Percentiles rank a stretch among this genome's conserved stretches.
phyloP scores from a whole-genome alignment of 2,329 filamentous ascomycete genomes.

The Tolypocladium pustulatum region DNA sequence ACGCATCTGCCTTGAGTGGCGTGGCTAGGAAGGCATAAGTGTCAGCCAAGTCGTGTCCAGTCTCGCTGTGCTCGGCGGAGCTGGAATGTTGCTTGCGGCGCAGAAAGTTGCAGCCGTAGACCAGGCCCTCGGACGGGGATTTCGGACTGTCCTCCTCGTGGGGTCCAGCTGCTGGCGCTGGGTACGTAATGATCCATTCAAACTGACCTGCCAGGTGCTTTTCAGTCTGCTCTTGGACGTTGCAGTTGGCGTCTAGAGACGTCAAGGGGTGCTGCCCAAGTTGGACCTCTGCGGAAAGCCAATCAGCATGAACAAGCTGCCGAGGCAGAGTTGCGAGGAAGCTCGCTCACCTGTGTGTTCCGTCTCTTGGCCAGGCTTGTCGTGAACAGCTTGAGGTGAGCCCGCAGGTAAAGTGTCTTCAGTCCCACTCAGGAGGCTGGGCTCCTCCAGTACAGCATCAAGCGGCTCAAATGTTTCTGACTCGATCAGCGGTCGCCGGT shows the following conservation, averaged over 20 bases:
- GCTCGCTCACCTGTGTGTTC: neutral
- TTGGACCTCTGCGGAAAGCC: neutral
- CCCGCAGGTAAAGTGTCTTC: neutral
- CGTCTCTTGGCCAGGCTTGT: neutral
- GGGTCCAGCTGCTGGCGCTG: slow-evolving; percentile 13
- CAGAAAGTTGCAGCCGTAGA: slow-evolving; percentile 44
- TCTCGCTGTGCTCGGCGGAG: slow-evolving; percentile 7
- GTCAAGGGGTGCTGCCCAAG: slow-evolving; percentile 13
- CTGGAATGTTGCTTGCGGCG: slow-evolving; percentile 19
- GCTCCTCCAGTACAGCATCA: slow-evolving; percentile 19
- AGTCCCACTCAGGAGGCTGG: slow-evolving; percentile 3
- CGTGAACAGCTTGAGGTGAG: neutral
- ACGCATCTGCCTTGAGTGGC: slow-evolving; percentile 21
- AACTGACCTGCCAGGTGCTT: slow-evolving; percentile 38
- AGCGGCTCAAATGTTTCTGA: slow-evolving; percentile 23
- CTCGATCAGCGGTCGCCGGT: slow-evolving; percentile 18
- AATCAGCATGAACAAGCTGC: neutral
- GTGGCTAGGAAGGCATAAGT: slow-evolving; percentile 38
- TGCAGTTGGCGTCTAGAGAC: slow-evolving; percentile 10
- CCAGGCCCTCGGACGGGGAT: slow-evolving; percentile 11
- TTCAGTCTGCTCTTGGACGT: slow-evolving; percentile 22
- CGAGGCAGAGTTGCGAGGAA: neutral
- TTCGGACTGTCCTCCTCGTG: slow-evolving; percentile 3
- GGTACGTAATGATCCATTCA: slow-evolving; percentile 36
- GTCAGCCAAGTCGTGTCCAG: slow-evolving; percentile 16